Evolutionary conservation across 192 early-diverging fungal genomes (phyloP), one percentile per base, ranked within the genome.

Genomic region (Backusella circina): DNA sequence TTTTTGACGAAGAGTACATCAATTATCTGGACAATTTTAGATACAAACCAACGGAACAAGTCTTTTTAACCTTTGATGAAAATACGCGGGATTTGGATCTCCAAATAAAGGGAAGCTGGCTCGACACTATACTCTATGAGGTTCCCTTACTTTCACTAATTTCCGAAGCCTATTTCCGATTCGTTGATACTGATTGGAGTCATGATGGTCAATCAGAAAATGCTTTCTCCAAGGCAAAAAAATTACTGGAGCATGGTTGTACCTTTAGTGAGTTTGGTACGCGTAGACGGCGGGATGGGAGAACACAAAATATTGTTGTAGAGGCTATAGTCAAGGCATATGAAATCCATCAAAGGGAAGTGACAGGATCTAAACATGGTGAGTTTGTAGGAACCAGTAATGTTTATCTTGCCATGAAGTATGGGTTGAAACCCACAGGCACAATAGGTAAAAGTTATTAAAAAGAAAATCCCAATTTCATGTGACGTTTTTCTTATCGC

Each of bases 231-330:
- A 94, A 94, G 77, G 81, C 86, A 1, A 57, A 77, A 15, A 15
- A 47, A 41, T 80, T 94, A 0, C 74, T 86, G 9, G 67, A 80
- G 0, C 84, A 82, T 0, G 91, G 90, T 7, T 93, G 91, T 72
- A 81, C 68, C 32, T 94, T 94, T 84, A 87, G 90, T 30, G 93
- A 94, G 64, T 94, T 94, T 86, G 93, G 93, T 16, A 94, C 92
- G 0, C 79, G 93, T 8, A 75, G 93, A 30, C 84, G 93, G 12
- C 87, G 92, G 1, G 86, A 89, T 71, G 89, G 87, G 68, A 79
- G 82, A 36, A 89, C 92, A 0, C 91, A 93, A 31, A 79, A 91
- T 66, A 86, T 89, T 16, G 89, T 93, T 8, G 69, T 93, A 57
- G 70, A 77, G 8, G 88, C 79, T 1, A 68, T 92, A 0, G 8